Percentiles rank a stretch among this genome's conserved stretches.
phyloP scores from a whole-genome alignment of 768 basidiomycete species.

The Kwoniella dendrophila region DNA sequence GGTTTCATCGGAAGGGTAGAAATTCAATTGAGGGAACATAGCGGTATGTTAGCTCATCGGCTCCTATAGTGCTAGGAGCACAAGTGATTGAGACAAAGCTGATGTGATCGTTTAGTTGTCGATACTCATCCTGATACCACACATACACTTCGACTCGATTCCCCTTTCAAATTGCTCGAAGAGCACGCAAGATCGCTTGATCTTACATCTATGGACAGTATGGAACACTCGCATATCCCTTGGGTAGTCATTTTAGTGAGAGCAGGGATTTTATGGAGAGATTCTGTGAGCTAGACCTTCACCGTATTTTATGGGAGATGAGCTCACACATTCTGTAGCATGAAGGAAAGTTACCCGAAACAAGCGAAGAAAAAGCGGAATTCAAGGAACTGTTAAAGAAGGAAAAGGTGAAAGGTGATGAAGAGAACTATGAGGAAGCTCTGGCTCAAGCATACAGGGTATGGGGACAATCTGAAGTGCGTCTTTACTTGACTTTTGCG shows the following conservation, averaged over 20 bases:
- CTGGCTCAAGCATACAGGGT: slow-evolving; percentile 80
- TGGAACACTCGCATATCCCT: slow-evolving; percentile 86
- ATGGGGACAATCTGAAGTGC: slow-evolving; percentile 65
- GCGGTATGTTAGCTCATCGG: slow-evolving; percentile 61
- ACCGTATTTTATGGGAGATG: not conserved
- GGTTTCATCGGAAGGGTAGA: slow-evolving; percentile 89
- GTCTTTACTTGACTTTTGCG: slow-evolving; percentile 14
- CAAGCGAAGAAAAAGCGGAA: slow-evolving; percentile 59
- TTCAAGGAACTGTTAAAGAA: slow-evolving; percentile 72
- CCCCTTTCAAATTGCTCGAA: slow-evolving; percentile 79
- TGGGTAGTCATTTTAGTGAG: slow-evolving; percentile 86
- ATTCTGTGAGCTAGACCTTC: slow-evolving; percentile 60
- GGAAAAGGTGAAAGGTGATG: slow-evolving; percentile 75
- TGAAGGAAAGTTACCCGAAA: slow-evolving; percentile 64
- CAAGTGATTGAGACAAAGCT: slow-evolving; percentile 2
- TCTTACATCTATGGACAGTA: slow-evolving; percentile 77
- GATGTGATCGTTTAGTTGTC: slow-evolving; percentile 64
- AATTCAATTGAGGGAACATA: slow-evolving; percentile 85
- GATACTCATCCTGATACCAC: slow-evolving; percentile 77
- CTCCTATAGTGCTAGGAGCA: too few relatives aligned
- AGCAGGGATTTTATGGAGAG: slow-evolving; percentile 80
- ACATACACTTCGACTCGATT: slow-evolving; percentile 75
- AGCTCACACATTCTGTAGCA: slow-evolving; percentile 61
- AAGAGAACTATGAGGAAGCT: slow-evolving; percentile 98
- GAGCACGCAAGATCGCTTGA: slow-evolving; percentile 73